Conservation (phyloP, 192 early-diverging fungal species). For the Backusella sp. region DNA sequence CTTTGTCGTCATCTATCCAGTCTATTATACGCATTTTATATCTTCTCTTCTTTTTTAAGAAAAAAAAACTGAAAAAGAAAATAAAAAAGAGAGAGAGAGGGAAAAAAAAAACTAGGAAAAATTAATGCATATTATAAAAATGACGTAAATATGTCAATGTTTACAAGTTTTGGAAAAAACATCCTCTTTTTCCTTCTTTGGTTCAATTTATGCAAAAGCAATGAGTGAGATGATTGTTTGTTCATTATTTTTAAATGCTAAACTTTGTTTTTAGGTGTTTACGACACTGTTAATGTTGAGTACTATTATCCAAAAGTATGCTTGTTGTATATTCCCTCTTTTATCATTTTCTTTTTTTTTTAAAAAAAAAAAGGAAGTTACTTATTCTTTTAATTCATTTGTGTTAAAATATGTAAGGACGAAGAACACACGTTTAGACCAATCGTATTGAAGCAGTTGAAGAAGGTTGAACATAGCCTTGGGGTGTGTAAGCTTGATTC, state of each 20-base stretch:
- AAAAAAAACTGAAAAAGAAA: background rate
- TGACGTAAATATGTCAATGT: constrained; percentile 1
- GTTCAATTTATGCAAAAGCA: background rate
- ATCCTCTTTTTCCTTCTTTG: background rate
- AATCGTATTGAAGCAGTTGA: background rate
- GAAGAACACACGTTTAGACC: background rate
- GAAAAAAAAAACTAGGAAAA: constrained; percentile 12
- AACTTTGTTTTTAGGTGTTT: background rate
- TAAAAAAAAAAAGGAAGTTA: too few relatives aligned
- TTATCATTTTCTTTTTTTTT: too few relatives aligned
- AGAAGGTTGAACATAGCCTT: background rate
- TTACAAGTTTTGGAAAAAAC: constrained; percentile 12
- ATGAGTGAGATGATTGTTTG: background rate
- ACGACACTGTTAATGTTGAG: background rate
- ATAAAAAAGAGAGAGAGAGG: constrained; percentile 5
- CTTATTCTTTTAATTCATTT: background rate
- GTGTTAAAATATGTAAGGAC: background rate
- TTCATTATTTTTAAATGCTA: background rate
- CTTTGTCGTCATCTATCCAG: constrained; percentile 18
- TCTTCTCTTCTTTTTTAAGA: background rate
- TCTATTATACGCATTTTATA: background rate
- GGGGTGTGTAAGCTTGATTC: background rate
- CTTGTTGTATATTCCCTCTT: too few relatives aligned
- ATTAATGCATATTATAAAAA: constrained; percentile 3
- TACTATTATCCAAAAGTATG: too few relatives aligned